Evolutionary conservation across 495 filamentous ascomycete genomes (phyloP).

Genomic region (Aspergillus sclerotioniger): DNA sequence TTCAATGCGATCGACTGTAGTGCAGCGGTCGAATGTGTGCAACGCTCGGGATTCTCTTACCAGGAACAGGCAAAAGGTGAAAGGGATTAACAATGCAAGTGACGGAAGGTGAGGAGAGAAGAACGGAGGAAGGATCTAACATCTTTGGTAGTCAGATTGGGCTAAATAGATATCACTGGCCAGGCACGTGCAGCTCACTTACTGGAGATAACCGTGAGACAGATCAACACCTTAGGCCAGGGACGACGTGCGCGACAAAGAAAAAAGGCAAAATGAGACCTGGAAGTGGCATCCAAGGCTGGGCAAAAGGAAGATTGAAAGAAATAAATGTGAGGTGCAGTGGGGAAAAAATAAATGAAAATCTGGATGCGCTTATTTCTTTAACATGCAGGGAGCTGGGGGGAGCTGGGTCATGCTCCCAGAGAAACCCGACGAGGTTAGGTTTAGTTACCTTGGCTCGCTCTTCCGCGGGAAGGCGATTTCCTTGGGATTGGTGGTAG

Average conservation of each 20-base stretch:
- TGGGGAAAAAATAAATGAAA: background rate
- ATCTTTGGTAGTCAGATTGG: background rate
- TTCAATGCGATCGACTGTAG: background rate
- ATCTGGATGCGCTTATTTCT: background rate
- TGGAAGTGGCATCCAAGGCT: background rate
- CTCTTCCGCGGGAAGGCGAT: too few species aligned
- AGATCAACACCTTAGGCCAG: background rate
- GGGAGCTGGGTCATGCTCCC: background rate
- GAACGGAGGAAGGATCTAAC: background rate
- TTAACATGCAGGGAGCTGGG: background rate
- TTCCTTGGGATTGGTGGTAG: too few species aligned
- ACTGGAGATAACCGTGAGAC: background rate
- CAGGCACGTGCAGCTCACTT: background rate
- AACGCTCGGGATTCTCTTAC: background rate
- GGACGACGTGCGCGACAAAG: background rate
- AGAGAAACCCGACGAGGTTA: background rate
- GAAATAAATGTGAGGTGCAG: background rate
- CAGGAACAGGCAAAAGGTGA: background rate
- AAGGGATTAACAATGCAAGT: background rate
- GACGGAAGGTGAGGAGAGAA: conserved; percentile 3
- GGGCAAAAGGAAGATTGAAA: conserved; percentile 6
- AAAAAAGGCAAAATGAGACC: background rate
- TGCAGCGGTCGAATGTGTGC: background rate
- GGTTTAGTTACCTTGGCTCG: background rate
- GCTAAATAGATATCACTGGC: background rate